Percentiles rank a stretch among this genome's conserved stretches.
phyloP scores from a whole-genome alignment of 495 filamentous ascomycete species.

The Cercophora sp. region DNA sequence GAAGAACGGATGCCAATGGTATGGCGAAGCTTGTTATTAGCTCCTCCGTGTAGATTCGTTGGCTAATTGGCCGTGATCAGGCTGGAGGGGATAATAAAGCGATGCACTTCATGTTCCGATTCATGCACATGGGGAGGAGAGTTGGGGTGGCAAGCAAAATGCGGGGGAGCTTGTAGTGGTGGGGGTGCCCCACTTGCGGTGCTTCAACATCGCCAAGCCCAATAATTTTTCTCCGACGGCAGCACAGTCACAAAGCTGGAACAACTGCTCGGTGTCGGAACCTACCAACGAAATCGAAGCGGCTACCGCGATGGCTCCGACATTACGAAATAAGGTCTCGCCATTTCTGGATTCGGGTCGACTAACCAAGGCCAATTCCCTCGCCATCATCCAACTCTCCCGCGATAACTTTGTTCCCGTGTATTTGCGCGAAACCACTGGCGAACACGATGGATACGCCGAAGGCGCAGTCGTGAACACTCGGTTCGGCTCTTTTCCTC shows the following conservation, averaged over 20 bases:
- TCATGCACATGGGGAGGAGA: too few species aligned
- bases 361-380: slow-evolving; percentile 48
- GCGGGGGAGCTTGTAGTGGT: too few species aligned
- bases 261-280: too few species aligned
- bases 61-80: slow-evolving; percentile 30
- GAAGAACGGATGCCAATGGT: slow-evolving; percentile 18
- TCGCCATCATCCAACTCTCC: slow-evolving; percentile 78
- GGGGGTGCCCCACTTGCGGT: too few species aligned
- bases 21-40: slow-evolving; percentile 18
- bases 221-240: too few species aligned
- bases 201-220: too few species aligned
- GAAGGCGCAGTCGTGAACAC: slow-evolving; percentile 88
- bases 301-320: slow-evolving; percentile 33
- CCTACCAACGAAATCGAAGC: too few species aligned
- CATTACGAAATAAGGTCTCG: slow-evolving; percentile 37
- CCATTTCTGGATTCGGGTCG: slow-evolving; percentile 68
- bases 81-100: slow-evolving; percentile 12
- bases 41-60: slow-evolving; percentile 21
- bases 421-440: slow-evolving; percentile 58
- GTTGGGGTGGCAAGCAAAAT: too few species aligned
- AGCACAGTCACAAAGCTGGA: too few species aligned
- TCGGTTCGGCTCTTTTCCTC: slow-evolving; percentile 91
- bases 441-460: slow-evolving; percentile 63
- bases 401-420: slow-evolving; percentile 76
- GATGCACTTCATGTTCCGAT: too few species aligned